Base-by-base conservation (phyloP, 192 early-diverging fungal genomes). In the Radiomyces spectabilis region DNA sequence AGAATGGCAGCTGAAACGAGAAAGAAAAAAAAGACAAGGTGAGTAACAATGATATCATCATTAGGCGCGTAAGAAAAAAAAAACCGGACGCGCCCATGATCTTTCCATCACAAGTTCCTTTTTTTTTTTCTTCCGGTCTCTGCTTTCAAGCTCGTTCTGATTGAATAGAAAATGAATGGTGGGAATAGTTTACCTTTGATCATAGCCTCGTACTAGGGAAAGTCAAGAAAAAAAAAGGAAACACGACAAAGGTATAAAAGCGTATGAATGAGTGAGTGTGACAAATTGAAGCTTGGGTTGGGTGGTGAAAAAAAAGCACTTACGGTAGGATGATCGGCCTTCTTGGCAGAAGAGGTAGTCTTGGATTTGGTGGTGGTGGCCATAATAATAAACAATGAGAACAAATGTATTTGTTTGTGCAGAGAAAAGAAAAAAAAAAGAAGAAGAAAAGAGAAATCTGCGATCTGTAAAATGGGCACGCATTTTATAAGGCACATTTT, bases 1-100 rank as follows among this genome's bases (percentile, higher is more conserved):
- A 77, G 54, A 35, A 82, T 73, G 30, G 77, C 79, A 51, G 71
- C 71, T 69, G 54, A 27, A 39, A 34, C 32, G 49, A 44, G 30
- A 40, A 37, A 10, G 15, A 35, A 12, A 55, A 35, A 19, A 25
- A 18, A 30, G n/a, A 46, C 3, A 25, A 29, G 29, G 12, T 19
- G 13, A 51, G 48, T 19, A 33, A 37, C n/a, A 15, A n/a, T n/a
- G n/a, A n/a, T n/a, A n/a, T n/a, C n/a, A n/a, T n/a, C n/a, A 19
- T n/a, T 41, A 41, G 29, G 22, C 48, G 48, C 37, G 48, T 35
- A 50, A 31, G 37, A 50, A 30, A 34, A 30, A 34, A 34, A 13
- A 50, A 50, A 50, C 37, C 32, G 31, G 24, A 25, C 26, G 31
- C 19, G 16, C 33, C 33, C 13, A 35, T 35, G 6, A 35, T 35